These are phyloP conservation scores for Rosa chinensis DNA, from an alignment of 306 rosid genomes.

Conservation along the genomic window DNA sequence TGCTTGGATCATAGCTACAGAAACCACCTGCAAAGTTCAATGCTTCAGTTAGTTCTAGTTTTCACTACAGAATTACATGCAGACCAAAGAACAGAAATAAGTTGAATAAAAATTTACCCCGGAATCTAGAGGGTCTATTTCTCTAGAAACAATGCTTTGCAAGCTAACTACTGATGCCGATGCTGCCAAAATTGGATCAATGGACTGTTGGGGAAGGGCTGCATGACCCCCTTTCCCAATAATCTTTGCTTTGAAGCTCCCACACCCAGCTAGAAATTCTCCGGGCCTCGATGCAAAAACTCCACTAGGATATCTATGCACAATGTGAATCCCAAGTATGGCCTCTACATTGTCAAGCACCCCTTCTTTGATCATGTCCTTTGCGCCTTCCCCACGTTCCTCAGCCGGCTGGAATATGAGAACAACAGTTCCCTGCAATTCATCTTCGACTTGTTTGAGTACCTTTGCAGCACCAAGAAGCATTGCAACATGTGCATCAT, in stretches of 20 bases:
- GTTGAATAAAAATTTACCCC: slow-evolving; percentile 47
- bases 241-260: slow-evolving; percentile 91
- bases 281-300: slow-evolving; percentile 72
- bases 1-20: slow-evolving; percentile 67
- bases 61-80: not conserved
- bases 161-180: slow-evolving; percentile 76
- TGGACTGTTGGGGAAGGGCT: slow-evolving; percentile 59
- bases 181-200: slow-evolving; percentile 83
- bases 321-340: slow-evolving; percentile 66
- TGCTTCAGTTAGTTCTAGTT: slow-evolving; percentile 5
- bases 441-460: slow-evolving; percentile 53
- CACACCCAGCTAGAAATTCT: slow-evolving; percentile 89
- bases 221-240: slow-evolving; percentile 78
- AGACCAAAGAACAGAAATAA: not conserved
- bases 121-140: slow-evolving; percentile 80
- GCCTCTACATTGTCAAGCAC: slow-evolving; percentile 82
- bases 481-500: slow-evolving; percentile 85
- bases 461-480: slow-evolving; percentile 92
- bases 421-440: slow-evolving; percentile 67
- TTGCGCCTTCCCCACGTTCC: slow-evolving; percentile 77
- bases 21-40: slow-evolving; percentile 65
- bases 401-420: slow-evolving; percentile 92
- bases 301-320: slow-evolving; percentile 45
- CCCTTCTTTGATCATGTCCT: slow-evolving; percentile 66
- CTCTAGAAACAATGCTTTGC: slow-evolving; percentile 83